Evolutionary conservation across 1,139 yeast species (phyloP), one percentile per base, ranked within the genome.

Genomic region (Magnusiomyces tetraspermus): DNA sequence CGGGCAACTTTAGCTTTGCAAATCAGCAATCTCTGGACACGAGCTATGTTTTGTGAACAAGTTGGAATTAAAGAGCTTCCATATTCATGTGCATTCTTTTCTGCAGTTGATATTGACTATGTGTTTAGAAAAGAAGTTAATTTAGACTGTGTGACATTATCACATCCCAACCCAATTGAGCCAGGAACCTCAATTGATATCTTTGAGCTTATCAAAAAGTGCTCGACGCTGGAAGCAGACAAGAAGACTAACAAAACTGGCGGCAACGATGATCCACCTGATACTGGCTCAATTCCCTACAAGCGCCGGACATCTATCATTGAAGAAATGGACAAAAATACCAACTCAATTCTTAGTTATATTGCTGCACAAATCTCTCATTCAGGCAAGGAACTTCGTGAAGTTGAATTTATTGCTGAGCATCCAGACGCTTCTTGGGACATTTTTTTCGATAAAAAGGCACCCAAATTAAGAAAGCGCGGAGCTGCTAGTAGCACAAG

Each of bases 21-120:
- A 64, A 78, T 94, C 23, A 80, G 95, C 56, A 94, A 94, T 65
- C 64, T 90, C 6, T 94, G 99, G 99, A 92, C 98, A 0, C 75
- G 99, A 58, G 95, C 95, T 1, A 85, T 92, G 82, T 94, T 94
- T 64, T 86, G 95, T 60, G 95, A 90, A 63, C 95, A 90, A 63
- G 69, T 92, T 64, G 97, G 97, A 0, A 84, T 94, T 54, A 76
- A 78, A 43, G 96, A 90, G 59, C 74, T 94, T 43, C 98, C 99
- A 0, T 96, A 89, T 61, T 83, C 92, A 21, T 87, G 95, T 69
- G 98, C 98, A 0, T 94, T 92, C 65, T 94, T 94, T 67, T 87
- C 96, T 0, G 89, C 89, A 51, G 90, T 94, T 48, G 99, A 94
- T 65, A 78, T 94, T 54, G 99, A 94, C 65, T 79, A 76, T 58